Conservation (phyloP, 768 basidiomycete genomes). For the Termitomyces sp. region DNA sequence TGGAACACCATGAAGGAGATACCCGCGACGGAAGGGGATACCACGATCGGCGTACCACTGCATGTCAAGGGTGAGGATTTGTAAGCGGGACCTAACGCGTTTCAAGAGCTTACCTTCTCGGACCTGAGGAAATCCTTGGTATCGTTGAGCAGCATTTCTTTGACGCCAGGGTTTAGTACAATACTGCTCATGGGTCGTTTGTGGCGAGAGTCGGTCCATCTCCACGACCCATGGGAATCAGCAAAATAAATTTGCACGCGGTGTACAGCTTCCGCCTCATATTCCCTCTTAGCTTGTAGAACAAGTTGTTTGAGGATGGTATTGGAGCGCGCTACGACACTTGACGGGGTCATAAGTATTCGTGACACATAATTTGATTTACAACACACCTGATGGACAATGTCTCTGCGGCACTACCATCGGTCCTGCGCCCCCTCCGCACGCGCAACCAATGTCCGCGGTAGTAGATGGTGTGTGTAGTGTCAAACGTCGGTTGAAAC, state of each 20-base stretch:
- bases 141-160: conserved; percentile 83
- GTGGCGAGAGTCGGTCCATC: conserved; percentile 83
- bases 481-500: conserved; percentile 85
- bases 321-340: conserved; percentile 81
- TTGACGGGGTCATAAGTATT: conserved; percentile 20
- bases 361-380: conserved; percentile 2
- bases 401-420: conserved; percentile 66
- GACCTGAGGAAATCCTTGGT: conserved; percentile 79
- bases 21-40: conserved; percentile 87
- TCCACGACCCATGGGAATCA: conserved; percentile 83
- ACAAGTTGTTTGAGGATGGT: conserved; percentile 85
- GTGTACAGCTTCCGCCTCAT: conserved; percentile 82
- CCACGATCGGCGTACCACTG: conserved; percentile 93
- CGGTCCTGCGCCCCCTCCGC: conserved; percentile 61
- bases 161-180: conserved; percentile 83
- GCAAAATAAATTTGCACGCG: conserved; percentile 89
- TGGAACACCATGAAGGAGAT: conserved; percentile 78
- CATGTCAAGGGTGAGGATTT: conserved; percentile 5
- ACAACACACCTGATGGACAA: conserved; percentile 62
- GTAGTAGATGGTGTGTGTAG: conserved; percentile 87
- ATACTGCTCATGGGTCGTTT: conserved; percentile 88
- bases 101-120: conserved; percentile 53
- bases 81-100: neutral
- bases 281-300: conserved; percentile 84
- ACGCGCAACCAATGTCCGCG: conserved; percentile 81